Evolutionary conservation across 2,329 filamentous ascomycete genomes (phyloP), one percentile per base, ranked within the genome.

Genomic region (Neophaeococcomyces mojaviensis): DNA sequence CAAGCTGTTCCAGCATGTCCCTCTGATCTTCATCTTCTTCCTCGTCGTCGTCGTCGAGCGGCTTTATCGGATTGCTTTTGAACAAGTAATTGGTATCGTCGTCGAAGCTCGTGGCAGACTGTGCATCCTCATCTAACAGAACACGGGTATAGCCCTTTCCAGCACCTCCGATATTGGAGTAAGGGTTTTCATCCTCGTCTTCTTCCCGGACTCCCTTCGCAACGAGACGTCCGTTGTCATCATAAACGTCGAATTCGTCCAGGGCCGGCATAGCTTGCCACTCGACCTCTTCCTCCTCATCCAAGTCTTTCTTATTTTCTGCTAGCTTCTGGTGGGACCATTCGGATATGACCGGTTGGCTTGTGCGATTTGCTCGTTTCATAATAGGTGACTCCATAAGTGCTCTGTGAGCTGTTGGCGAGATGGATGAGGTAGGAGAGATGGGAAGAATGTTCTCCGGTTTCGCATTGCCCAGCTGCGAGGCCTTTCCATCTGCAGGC

Each of bases 261-360:
- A 89, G 88, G 1, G 92, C 81, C 1, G 90, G 92, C 92, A 98
- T 98, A 2, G 80, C 78, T 68, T 96, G 88, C 92, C 92, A 98
- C 42, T 75, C 79, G 1, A 70, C 81, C 4, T 79, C 79, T 9
- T 77, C 70, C 2, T 76, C 66, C 10, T 73, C 68, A 10, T 69
- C 63, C 24, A 74, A 67, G 10, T 78, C 69, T 33, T 76, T 60
- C 9, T 64, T 61, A 13, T 79, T 72, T 13, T 75, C 68, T 8
- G 81, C 76, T 39, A 88, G 68, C 54, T 83, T 80, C 65, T 96
- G 88, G 62, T 98, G 90, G 1, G 92, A 97, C 73, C 86, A 97
- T 65, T 94, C 88, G 8, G 89, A 95, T 15, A 80, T 62, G 32
- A 41, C 59, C 47, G 40, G 56, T 71, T 5, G 64, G 59, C n/a